Conservation (phyloP, 805 yeast species). For the Candida argentea region DNA sequence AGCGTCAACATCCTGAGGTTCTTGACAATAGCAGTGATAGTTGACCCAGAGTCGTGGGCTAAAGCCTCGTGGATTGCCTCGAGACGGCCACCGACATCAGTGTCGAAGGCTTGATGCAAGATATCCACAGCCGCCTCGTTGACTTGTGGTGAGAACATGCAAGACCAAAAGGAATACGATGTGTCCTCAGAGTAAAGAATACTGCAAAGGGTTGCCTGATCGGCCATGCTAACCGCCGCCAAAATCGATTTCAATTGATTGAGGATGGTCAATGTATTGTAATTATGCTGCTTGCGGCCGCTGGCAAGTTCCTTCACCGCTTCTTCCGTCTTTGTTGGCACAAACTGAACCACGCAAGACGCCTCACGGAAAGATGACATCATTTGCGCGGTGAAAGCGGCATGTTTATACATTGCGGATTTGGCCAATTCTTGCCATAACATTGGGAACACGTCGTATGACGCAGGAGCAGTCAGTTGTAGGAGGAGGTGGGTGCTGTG, state of each 20-base stretch:
- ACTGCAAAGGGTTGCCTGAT: slow-evolving; percentile 13
- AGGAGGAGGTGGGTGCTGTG: slow-evolving; percentile 15
- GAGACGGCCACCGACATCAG: slow-evolving; percentile 52
- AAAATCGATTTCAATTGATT: slow-evolving; percentile 12
- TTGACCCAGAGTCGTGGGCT: slow-evolving; percentile 28
- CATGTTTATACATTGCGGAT: slow-evolving; percentile 8
- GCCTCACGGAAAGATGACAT: slow-evolving; percentile 9
- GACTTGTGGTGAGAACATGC: slow-evolving; percentile 56
- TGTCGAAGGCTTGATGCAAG: slow-evolving; percentile 65
- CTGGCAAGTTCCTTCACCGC: slow-evolving; percentile 11
- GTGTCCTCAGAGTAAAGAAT: slow-evolving; percentile 22
- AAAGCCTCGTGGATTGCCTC: slow-evolving; percentile 61
- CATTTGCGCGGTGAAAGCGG: slow-evolving; percentile 5
- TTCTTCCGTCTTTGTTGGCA: slow-evolving; percentile 12
- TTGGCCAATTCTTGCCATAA: slow-evolving; percentile 16
- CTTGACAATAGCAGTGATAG: slow-evolving; percentile 39
- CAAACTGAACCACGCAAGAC: slow-evolving; percentile 11
- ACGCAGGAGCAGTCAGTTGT: slow-evolving; percentile 13
- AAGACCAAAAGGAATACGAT: slow-evolving; percentile 62
- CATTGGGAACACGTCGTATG: slow-evolving; percentile 24
- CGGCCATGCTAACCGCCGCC: slow-evolving; percentile 24
- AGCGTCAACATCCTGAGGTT: slow-evolving; percentile 36
- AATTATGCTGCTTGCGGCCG: slow-evolving; percentile 21
- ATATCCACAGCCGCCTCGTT: slow-evolving; percentile 65
- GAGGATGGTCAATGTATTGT: slow-evolving; percentile 15